Conservation (phyloP, 2,329 filamentous ascomycete species). For the Claviceps sp. region DNA sequence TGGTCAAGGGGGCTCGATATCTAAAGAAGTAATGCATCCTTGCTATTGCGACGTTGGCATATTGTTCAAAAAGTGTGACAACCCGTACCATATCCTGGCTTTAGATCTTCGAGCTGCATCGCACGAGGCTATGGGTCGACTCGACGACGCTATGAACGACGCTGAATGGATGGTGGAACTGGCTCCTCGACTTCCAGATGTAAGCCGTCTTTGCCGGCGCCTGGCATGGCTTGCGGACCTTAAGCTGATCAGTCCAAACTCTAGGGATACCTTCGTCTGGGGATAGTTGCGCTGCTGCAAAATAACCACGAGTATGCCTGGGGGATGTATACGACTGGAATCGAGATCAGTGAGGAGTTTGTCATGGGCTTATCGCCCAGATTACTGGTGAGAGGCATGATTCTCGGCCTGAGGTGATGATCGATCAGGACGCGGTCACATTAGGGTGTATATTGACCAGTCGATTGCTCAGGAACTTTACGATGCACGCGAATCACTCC, state of each 20-base stretch:
- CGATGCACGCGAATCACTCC: constrained; percentile 21
- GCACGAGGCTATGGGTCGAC: constrained; percentile 23
- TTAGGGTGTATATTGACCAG: background rate
- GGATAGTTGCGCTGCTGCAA: constrained; percentile 24
- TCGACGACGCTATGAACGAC: constrained; percentile 24
- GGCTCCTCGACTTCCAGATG: constrained; percentile 27
- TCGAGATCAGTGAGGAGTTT: constrained; percentile 18
- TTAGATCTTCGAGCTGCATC: constrained; percentile 28
- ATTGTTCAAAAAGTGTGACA: constrained; percentile 19
- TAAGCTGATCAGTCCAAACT: background rate
- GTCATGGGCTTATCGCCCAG: constrained; percentile 17
- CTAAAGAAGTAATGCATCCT: constrained; percentile 25
- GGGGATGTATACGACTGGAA: constrained; percentile 25
- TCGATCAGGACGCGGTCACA: background rate
- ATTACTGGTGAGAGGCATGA: constrained; percentile 17
- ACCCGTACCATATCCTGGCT: constrained; percentile 24
- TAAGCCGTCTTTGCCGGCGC: constrained; percentile 9
- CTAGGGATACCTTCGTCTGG: constrained; percentile 29
- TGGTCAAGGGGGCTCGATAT: constrained; percentile 21
- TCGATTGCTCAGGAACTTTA: constrained; percentile 14
- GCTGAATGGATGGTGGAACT: constrained; percentile 32
- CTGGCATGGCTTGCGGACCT: no score
- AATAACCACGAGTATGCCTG: constrained; percentile 26
- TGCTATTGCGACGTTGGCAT: constrained; percentile 23
- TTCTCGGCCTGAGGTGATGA: background rate